These are phyloP conservation scores for Bacidia gigantensis DNA, from an alignment of 495 filamentous ascomycete genomes.

Conservation along the genomic window DNA sequence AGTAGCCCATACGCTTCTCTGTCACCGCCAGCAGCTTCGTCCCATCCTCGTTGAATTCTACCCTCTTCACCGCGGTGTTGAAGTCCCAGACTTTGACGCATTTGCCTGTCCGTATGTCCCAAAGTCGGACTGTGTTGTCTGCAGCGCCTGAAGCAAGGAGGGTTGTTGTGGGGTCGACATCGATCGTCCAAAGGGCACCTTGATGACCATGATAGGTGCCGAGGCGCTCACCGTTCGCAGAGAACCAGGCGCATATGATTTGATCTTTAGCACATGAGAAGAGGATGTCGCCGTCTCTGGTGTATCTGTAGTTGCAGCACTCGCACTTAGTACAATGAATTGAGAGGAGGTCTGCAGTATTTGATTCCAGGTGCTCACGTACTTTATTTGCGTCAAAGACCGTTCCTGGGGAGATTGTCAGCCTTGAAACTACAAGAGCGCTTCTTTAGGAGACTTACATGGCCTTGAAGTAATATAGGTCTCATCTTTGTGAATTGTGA, in stretches of 20 bases:
- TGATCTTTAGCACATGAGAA: conserved; percentile 98
- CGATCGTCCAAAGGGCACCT: conserved; percentile 96
- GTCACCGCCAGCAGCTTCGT: conserved; percentile 80
- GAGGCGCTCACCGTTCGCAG: conserved; percentile 85
- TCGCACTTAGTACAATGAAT: background rate
- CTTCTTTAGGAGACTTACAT: conserved; percentile 40
- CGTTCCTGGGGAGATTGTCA: conserved; percentile 46
- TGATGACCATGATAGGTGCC: conserved; percentile 95
- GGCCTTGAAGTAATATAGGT: conserved; percentile 87
- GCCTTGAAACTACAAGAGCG: background rate
- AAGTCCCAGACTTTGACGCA: conserved; percentile 95
- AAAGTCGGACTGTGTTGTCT: conserved; percentile 95
- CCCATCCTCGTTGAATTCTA: conserved; percentile 91
- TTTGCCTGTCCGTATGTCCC: conserved; percentile 89
- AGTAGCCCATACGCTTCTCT: conserved; percentile 91
- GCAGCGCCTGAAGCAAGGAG: conserved; percentile 89
- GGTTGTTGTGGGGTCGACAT: conserved; percentile 87
- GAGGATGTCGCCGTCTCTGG: conserved; percentile 89
- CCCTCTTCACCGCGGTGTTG: conserved; percentile 85
- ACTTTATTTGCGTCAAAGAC: conserved; percentile 96
- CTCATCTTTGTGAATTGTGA: conserved; percentile 52
- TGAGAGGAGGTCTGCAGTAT: background rate
- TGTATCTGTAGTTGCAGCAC: conserved; percentile 44
- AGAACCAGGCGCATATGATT: conserved; percentile 86
- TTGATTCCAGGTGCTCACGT: conserved; percentile 32